phyloP scores from a whole-genome alignment of 805 yeast species.

The Saturnispora diversa region DNA sequence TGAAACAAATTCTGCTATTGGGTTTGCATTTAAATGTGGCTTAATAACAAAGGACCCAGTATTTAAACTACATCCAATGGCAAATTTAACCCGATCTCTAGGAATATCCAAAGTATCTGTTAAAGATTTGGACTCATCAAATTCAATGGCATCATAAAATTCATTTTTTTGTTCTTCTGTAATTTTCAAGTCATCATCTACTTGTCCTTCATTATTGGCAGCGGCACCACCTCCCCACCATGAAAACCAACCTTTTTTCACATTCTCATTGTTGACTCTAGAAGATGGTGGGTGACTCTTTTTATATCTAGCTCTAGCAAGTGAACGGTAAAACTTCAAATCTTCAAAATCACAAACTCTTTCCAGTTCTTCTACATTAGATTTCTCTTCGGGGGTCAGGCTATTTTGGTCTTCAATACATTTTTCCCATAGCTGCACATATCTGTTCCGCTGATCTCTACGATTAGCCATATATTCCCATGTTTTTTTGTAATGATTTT shows the following conservation, averaged over 20 bases:
- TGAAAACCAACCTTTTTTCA: slow-evolving; percentile 54
- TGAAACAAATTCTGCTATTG: slow-evolving; percentile 70
- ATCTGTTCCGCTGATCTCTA: slow-evolving; percentile 62
- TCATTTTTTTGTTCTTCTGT: slow-evolving; percentile 87
- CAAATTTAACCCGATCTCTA: slow-evolving; percentile 60
- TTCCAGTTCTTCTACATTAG: slow-evolving; percentile 47
- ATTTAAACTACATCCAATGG: slow-evolving; percentile 57
- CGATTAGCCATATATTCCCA: slow-evolving; percentile 76
- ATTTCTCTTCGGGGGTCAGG: slow-evolving; percentile 25
- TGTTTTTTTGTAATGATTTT: slow-evolving; percentile 70
- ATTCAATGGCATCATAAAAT: slow-evolving; percentile 87
- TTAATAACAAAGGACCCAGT: slow-evolving; percentile 70
- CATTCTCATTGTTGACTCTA: slow-evolving; percentile 1
- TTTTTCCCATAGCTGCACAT: slow-evolving; percentile 59
- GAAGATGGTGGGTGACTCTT: slow-evolving; percentile 25
- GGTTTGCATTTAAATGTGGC: slow-evolving; percentile 32
- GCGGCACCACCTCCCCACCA: slow-evolving; percentile 47
- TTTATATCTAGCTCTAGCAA: slow-evolving; percentile 61
- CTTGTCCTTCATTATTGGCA: not conserved
- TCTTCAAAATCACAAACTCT: slow-evolving; percentile 61
- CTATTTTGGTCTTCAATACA: slow-evolving; percentile 36
- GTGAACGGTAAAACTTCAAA: slow-evolving; percentile 73
- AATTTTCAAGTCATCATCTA: slow-evolving; percentile 37
- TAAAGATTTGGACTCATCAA: slow-evolving; percentile 53
- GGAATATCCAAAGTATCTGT: slow-evolving; percentile 58